Base-by-base conservation (phyloP, 2,329 filamentous ascomycete genomes). In the Rhynchosporium graminicola region DNA sequence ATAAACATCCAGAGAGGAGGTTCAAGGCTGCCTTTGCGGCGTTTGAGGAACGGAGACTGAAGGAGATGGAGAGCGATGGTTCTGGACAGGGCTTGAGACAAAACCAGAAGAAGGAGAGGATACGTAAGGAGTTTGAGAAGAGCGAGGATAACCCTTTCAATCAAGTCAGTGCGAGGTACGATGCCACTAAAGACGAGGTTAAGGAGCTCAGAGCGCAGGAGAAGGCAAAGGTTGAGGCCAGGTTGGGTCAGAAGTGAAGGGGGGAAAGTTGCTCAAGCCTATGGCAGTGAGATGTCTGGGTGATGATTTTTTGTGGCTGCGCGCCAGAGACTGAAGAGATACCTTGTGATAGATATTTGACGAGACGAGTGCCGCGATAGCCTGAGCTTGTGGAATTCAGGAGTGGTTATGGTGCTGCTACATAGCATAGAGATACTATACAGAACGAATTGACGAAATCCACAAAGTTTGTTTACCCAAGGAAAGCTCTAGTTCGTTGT, bases 91-190 rank as follows among this genome's bases (percentile, higher is more conserved):
- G 91, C 0, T 76, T 98, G 74, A 82, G 93, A 62, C 81, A 90
- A 70, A 86, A 96, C 70, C 93, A 97, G 83, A 89, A 90, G 77
- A 87, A 93, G 72, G 90, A 94, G 67, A 82, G 88, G 73, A 90
- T 96, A 69, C 79, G 85, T 66, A 96, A 96, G 81, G 95, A 98
- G 79, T 99, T 98, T 76, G 90, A 96, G 77, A 96, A 92, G 81
- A 90, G 90, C 72, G 88, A 91, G 1, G 94, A 98, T 71, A 99
- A 99, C 76, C 95, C 95, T 13, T 95, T 96, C 79, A 97, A 97
- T 78, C 91, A 96, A 79, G 87, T 88, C 15, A 85, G 80, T 57
- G 90, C 87, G 2, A 76, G 81, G 3, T 96, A 92, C 77, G 91
- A 99, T 76, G 85, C 91, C 59, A 84, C 83, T 28, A 89, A 85